Base-by-base conservation (phyloP, 768 basidiomycete species). In the Lentinula boryana region DNA sequence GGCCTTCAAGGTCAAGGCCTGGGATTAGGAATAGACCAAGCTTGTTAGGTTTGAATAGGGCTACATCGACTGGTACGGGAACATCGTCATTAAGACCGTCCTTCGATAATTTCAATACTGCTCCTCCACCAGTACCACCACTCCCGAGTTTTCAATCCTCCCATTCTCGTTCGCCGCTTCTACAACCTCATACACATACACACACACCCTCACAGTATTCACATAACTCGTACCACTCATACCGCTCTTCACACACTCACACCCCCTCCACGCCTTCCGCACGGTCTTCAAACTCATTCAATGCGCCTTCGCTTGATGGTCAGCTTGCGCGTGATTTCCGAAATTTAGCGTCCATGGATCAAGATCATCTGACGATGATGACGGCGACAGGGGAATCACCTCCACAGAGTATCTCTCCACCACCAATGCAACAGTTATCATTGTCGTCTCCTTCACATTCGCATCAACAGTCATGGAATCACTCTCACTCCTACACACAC, bases 321-420 rank as follows among this genome's bases (percentile, higher is more conserved):
- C 89, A 89, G 62, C 80, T 92, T 59, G 82, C 81, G 27, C 83
- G 86, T 68, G 90, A 92, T 65, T 92, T 91, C 69, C 80, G 83
- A 61, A 80, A 83, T 27, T 87, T 86, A 52, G 85, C 87, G 0
- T 88, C 88, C 36, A 78, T 90, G 35, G 85, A 65, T 76, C 80
- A 33, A 77, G 81, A 31, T 76, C 79, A 16, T 79, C 80, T 62
- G 8, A 33, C 32, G 8, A 5, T 33, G 50, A 46, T 7, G 7
- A 23, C n/a, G 44, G 65, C 87, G 7, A 80, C 82, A 33, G 87
- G 87, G 10, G 46, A 48, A 7, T 48, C 46, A 10, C 46, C 46
- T 12, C 46, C 46, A 9, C 46, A 23, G 36, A 85, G 82, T 52
- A 79, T 87, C 41, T 91, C 89, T 2, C 89, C 91, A 5, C 89